Percentiles rank a stretch among this genome's conserved stretches.
Conservation (phyloP, 805 yeast genomes). For the Torulaspora quercuum region DNA sequence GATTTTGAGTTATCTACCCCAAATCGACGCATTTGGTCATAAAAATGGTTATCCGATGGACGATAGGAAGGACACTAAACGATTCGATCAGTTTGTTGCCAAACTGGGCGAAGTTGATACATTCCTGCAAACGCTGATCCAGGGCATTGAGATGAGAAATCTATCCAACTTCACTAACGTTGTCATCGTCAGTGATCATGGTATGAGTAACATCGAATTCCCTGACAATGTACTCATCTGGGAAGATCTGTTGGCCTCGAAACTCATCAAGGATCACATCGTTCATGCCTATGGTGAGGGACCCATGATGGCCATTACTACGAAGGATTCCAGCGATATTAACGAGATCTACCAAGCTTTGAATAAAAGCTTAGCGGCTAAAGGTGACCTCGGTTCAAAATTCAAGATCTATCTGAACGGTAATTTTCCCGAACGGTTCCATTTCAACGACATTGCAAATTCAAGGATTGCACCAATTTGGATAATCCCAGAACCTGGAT, state of each 20-base stretch:
- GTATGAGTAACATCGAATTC: slow-evolving; percentile 82
- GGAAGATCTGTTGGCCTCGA: slow-evolving; percentile 63
- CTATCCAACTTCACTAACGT: slow-evolving; percentile 65
- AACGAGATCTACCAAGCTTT: slow-evolving; percentile 47
- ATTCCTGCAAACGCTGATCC: slow-evolving; percentile 50
- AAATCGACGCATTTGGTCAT: slow-evolving; percentile 78
- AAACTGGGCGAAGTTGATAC: slow-evolving; percentile 57
- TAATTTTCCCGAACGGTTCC: slow-evolving; percentile 45
- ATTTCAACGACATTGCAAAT: slow-evolving; percentile 39
- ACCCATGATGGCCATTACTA: slow-evolving; percentile 18
- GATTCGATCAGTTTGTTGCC: slow-evolving; percentile 6
- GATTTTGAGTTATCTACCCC: slow-evolving; percentile 73
- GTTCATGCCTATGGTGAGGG: slow-evolving; percentile 21
- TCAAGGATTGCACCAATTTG: slow-evolving; percentile 79
- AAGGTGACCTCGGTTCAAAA: slow-evolving; percentile 14
- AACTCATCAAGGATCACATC: slow-evolving; percentile 15
- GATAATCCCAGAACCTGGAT: slow-evolving; percentile 82
- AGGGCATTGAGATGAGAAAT: slow-evolving; percentile 52
- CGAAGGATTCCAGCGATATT: slow-evolving; percentile 11
- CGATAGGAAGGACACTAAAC: slow-evolving; percentile 40
- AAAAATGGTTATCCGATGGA: slow-evolving; percentile 63
- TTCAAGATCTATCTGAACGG: slow-evolving; percentile 52
- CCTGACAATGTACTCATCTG: slow-evolving; percentile 54
- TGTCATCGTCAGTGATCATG: slow-evolving; percentile 83
- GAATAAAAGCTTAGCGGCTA: slow-evolving; percentile 30